Conservation (phyloP, 2,329 filamentous ascomycete genomes). For the Colletotrichum falcatum region DNA sequence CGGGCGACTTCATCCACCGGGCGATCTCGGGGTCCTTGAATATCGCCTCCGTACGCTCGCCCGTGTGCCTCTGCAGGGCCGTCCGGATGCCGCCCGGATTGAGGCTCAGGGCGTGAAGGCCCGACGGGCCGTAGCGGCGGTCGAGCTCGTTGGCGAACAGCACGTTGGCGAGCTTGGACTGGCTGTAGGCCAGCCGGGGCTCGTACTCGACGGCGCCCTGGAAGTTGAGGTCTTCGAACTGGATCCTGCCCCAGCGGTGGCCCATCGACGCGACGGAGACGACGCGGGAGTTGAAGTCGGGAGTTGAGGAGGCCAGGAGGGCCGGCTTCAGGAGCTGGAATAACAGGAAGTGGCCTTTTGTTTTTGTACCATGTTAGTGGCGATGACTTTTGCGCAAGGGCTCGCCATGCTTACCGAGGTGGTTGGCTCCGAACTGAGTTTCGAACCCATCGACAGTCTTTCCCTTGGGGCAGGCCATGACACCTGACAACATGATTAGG, state of each 20-base stretch:
- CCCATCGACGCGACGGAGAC: conserved; percentile 58
- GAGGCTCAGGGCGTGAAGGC: conserved; percentile 43
- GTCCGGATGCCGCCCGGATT: conserved; percentile 38
- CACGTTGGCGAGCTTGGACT: conserved; percentile 64
- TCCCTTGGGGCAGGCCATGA: conserved; percentile 36
- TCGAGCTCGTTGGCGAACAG: conserved; percentile 64
- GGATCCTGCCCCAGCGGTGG: conserved; percentile 52
- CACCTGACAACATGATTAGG: not conserved
- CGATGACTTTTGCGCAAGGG: not conserved
- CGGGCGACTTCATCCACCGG: conserved; percentile 20
- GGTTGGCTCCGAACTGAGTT: conserved; percentile 64
- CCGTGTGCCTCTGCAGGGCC: conserved; percentile 17
- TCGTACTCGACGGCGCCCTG: conserved; percentile 49
- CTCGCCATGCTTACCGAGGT: conserved; percentile 51
- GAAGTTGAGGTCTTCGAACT: conserved; percentile 46
- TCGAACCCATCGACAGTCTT: conserved; percentile 45
- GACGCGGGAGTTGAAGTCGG: conserved; percentile 55
- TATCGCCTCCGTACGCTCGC: not conserved
- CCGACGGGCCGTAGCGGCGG: conserved; percentile 54
- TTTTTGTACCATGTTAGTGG: not conserved
- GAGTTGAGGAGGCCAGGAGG: conserved; percentile 35
- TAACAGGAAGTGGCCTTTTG: conserved; percentile 61
- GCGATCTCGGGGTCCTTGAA: conserved; percentile 20
- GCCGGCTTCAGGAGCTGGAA: conserved; percentile 38
- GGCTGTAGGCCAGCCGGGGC: conserved; percentile 56